Evolutionary conservation across 768 basidiomycete genomes (phyloP).

Genomic region (Agaricus blazei): DNA sequence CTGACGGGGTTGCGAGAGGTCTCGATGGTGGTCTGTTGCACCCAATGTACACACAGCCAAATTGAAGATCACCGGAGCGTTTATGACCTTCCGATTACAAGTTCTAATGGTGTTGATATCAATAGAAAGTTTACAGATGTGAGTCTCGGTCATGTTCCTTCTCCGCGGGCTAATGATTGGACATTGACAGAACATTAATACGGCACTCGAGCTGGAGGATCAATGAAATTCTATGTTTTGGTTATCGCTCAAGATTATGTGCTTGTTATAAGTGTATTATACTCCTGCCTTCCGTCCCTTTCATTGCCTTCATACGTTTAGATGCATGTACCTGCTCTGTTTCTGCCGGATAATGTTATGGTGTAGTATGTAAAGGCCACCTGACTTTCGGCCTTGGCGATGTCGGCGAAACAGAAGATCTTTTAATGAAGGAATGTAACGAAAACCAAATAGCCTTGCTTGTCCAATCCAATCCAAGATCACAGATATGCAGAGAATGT

Average conservation of each 20-base stretch:
- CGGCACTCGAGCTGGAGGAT: neutral
- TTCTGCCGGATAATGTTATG: no score
- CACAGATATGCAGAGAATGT: no score
- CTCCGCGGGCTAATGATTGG: no score
- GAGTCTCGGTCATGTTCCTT: neutral
- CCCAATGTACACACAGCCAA: slow-evolving; percentile 1
- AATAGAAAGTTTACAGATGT: slow-evolving; percentile 2
- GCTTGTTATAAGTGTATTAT: neutral
- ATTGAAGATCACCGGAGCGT: slow-evolving; percentile 1
- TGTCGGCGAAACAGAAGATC: no score
- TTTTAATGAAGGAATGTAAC: no score
- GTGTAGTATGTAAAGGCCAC: no score
- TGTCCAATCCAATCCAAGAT: no score
- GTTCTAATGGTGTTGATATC: neutral
- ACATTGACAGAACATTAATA: neutral
- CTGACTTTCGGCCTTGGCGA: no score
- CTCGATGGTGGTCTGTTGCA: slow-evolving; percentile 6
- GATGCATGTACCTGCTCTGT: no score
- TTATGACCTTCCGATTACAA: slow-evolving; percentile 1
- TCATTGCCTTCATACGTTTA: no score
- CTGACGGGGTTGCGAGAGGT: neutral
- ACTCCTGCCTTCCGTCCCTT: no score
- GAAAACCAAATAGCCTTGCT: no score
- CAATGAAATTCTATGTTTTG: neutral
- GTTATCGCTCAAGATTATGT: neutral